Evolutionary conservation across 164 flowering plant species (phyloP).

Genomic region (Aristolochia fimbriata): DNA sequence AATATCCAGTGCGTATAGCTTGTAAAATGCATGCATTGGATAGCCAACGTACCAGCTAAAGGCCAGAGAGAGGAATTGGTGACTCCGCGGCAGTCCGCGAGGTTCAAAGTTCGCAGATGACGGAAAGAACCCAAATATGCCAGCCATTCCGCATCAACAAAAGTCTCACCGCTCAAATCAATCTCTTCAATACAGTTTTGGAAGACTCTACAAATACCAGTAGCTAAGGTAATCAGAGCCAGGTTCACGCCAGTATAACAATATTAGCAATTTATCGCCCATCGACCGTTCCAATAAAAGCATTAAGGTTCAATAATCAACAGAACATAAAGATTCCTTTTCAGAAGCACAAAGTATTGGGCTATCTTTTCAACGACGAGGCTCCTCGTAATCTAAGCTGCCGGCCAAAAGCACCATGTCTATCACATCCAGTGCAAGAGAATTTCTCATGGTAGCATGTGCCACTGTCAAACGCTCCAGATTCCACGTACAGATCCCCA

Average conservation of each 20-base stretch:
- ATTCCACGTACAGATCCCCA: background rate
- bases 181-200: constrained; percentile 54
- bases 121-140: constrained; percentile 74
- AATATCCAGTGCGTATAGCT: background rate
- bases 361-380: background rate
- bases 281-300: background rate
- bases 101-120: constrained; percentile 41
- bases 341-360: background rate
- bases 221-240: background rate
- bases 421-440: too few relatives aligned
- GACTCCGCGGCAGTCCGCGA: constrained; percentile 60
- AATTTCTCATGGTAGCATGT: background rate
- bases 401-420: background rate
- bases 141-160: constrained; percentile 93
- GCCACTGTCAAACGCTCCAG: background rate
- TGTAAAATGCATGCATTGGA: background rate
- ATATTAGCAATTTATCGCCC: too few relatives aligned
- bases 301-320: too few relatives aligned
- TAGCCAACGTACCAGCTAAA: constrained; percentile 39
- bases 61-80: constrained; percentile 69
- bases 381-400: background rate
- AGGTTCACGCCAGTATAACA: background rate
- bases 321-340: background rate
- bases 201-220: constrained; percentile 46
- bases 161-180: constrained; percentile 50